Conservation (phyloP, 2,329 filamentous ascomycete species). For the Camillea tinctor region DNA sequence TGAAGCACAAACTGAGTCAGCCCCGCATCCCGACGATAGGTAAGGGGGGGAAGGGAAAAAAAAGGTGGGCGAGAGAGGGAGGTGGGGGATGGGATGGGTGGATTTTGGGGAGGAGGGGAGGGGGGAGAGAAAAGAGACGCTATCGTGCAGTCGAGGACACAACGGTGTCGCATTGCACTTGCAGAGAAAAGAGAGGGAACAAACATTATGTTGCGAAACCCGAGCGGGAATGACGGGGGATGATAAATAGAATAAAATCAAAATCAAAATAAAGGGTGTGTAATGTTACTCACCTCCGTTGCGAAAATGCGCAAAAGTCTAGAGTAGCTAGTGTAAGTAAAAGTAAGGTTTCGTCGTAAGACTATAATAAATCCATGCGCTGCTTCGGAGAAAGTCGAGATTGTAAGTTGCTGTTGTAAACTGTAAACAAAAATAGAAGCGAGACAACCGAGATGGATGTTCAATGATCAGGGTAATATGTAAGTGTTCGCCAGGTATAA, state of each 20-base stretch:
- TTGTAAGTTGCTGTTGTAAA: not conserved
- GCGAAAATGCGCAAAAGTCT: not conserved
- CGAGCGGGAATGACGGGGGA: not conserved
- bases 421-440: not conserved
- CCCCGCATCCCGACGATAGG: conserved; percentile 26
- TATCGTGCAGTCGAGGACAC: not conserved
- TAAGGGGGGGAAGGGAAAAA: not conserved
- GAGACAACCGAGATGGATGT: not conserved
- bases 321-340: too few species aligned
- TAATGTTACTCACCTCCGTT: not conserved
- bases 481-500: not conserved
- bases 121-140: conserved; percentile 7
- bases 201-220: not conserved
- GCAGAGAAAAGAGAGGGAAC: not conserved
- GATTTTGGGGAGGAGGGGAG: conserved; percentile 4
- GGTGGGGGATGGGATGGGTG: conserved; percentile 1
- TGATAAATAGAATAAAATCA: not conserved
- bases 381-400: not conserved
- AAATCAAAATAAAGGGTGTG: too few species aligned
- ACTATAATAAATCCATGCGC: not conserved
- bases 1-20: conserved; percentile 25
- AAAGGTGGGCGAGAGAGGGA: conserved; percentile 3
- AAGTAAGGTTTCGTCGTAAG: too few species aligned
- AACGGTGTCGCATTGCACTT: not conserved
- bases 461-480: not conserved